Evolutionary conservation across 345 rosid species (phyloP).

Genomic region (Hibiscus syriacus): DNA sequence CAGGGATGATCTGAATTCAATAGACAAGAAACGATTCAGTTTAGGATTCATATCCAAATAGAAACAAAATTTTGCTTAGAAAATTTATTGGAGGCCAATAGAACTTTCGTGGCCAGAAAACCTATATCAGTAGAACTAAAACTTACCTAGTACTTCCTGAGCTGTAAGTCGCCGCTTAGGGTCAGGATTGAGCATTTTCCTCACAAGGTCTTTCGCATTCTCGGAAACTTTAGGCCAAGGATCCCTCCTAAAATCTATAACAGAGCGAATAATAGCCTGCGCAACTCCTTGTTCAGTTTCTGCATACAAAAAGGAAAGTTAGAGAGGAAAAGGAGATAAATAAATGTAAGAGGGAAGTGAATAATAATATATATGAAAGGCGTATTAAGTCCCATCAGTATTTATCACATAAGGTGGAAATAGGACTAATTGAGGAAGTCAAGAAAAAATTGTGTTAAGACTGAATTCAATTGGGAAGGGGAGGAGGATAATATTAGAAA

Average conservation of each 20-base stretch:
- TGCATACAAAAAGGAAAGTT: constrained; percentile 23
- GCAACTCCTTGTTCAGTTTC: constrained; percentile 99
- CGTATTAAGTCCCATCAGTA: not conserved
- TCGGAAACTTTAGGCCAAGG: constrained; percentile 99
- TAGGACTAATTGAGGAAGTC: not conserved
- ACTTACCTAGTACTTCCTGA: constrained; percentile 86
- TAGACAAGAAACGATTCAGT: constrained; percentile 8
- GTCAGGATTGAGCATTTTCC: constrained; percentile 93
- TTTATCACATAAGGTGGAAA: not conserved
- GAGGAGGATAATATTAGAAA: not conserved
- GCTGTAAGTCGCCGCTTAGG: constrained; percentile 82
- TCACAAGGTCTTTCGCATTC: constrained; percentile 80
- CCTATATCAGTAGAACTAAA: not conserved
- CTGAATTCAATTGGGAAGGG: not conserved
- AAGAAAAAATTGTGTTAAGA: not conserved
- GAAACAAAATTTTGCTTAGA: not conserved
- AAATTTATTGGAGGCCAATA: not conserved
- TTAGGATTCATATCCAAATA: not conserved
- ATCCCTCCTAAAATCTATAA: constrained; percentile 79
- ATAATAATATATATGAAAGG: not conserved
- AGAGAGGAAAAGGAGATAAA: not conserved
- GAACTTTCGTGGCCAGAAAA: constrained; percentile 7
- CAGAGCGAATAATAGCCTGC: constrained; percentile 78
- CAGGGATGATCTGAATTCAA: constrained; percentile 78
- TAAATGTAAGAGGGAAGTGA: no score